Base-by-base conservation (phyloP, 163 green algal species). In the Prototheca cutis region DNA sequence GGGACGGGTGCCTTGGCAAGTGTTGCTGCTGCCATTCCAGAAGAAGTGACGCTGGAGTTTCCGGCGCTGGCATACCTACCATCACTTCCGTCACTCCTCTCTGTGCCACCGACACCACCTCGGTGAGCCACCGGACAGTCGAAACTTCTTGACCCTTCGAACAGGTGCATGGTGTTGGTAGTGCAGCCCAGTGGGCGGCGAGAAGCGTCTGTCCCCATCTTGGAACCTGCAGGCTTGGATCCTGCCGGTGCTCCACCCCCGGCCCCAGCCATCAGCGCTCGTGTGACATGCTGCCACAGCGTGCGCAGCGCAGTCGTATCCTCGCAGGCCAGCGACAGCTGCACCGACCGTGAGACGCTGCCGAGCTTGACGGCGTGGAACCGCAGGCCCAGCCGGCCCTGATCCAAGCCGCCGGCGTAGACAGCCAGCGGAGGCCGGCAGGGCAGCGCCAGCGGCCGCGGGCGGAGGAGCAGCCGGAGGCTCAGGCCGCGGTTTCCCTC, bases 331-430 rank as follows among this genome's bases (percentile, higher is more conserved):
- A 68, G 51, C 54, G 40, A 64, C 6, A 67, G 58, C 65, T 68
- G 65, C 31, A 64, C 31, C 27, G 45, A 65, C 53, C 61, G 67
- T 17, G 29, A 53, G 25, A 45, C 39, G 17, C 40, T 59, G 48
- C 68, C 65, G 7, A 40, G 21, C 58, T 66, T 66, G 31, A 71
- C 64, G 24, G 49, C 32, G 40, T 67, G 39, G 56, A 75, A 75
- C 57, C 61, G 65, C 8, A 75, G 51, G 52, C 68, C 68, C 19
- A 75, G 57, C 51, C 66, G 68, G 3, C 67, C 67, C 55, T 65
- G 51, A 4, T 42, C n/a, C 34, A 71, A 48, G n/a, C 68, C n/a
- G 17, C 24, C 40, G 18, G 40, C 57, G 29, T 75, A 75, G 45
- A 75, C 34, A 29, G 48, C 56, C 25, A 70, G 49, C 1, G 68